These are phyloP conservation scores for Boletus patriciae DNA, from an alignment of 768 basidiomycete species.

Conservation along the genomic window DNA sequence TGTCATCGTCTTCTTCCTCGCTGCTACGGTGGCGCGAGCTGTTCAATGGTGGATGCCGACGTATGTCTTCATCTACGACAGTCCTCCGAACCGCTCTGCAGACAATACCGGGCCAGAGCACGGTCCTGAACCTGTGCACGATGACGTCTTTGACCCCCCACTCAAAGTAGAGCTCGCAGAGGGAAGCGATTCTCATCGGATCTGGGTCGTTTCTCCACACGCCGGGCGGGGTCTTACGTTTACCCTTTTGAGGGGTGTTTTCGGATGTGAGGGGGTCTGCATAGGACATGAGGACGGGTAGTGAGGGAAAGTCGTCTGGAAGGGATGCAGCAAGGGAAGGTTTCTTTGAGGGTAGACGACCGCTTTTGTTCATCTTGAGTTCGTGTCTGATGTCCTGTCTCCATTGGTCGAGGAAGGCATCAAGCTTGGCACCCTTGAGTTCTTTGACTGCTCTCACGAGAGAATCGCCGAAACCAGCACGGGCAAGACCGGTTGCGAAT, in stretches of 20 bases:
- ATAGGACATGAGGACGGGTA: conserved; percentile 77
- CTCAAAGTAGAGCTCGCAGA: conserved; percentile 88
- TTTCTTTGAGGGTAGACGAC: conserved; percentile 63
- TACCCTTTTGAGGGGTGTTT: conserved; percentile 41
- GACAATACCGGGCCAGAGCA: conserved; percentile 77
- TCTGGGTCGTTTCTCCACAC: conserved; percentile 63
- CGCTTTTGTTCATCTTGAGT: conserved; percentile 66
- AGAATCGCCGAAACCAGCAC: conserved; percentile 76
- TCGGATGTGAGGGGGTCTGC: conserved; percentile 75
- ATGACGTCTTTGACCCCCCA: conserved; percentile 88
- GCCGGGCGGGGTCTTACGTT: conserved; percentile 34
- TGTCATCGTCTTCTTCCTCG: neutral
- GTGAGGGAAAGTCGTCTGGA: conserved; percentile 65
- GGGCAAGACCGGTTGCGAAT: conserved; percentile 76
- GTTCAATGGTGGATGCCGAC: neutral
- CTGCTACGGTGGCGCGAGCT: neutral
- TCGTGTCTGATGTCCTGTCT: conserved; percentile 59
- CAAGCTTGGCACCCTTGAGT: conserved; percentile 44
- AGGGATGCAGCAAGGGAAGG: conserved; percentile 62
- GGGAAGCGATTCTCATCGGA: conserved; percentile 65
- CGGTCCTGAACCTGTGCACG: conserved; percentile 78
- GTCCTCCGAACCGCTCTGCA: conserved; percentile 69
- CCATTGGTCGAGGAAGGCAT: conserved; percentile 62
- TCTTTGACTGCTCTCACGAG: conserved; percentile 59
- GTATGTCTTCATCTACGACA: conserved; percentile 49